A percentile compares a stretch with the other conserved stretches of the same genome.
These are phyloP conservation scores for Psilocybe tampanensis DNA, from an alignment of 768 basidiomycete species.

Conservation along the genomic window DNA sequence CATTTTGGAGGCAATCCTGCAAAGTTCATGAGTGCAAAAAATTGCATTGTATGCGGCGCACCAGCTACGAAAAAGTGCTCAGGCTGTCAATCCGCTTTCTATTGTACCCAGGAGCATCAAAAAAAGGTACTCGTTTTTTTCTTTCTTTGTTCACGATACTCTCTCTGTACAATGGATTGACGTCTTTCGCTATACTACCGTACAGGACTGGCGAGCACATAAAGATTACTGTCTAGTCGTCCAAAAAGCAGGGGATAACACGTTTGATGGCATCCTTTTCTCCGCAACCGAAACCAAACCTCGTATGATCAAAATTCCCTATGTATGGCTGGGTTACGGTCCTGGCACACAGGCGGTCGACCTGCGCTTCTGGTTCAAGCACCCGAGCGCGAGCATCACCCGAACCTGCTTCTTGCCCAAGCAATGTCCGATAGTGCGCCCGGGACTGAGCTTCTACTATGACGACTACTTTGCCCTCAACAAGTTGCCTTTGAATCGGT, in stretches of 20 bases:
- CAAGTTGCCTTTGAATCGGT: neutral
- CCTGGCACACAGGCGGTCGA: neutral
- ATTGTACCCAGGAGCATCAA: conserved; percentile 9
- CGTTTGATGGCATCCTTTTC: conserved; percentile 6
- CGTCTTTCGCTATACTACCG: neutral
- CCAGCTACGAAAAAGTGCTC: conserved; percentile 2
- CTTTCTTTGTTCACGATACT: too few species aligned
- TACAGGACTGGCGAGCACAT: conserved; percentile 7
- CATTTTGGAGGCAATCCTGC: too few species aligned
- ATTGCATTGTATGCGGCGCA: conserved; percentile 1
- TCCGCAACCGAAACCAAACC: conserved; percentile 1
- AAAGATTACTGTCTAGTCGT: conserved; percentile 5
- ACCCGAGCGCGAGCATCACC: neutral
- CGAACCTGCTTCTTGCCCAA: neutral
- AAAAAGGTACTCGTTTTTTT: conserved; percentile 1
- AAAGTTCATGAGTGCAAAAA: neutral
- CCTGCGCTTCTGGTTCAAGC: neutral
- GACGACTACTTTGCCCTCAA: conserved; percentile 5
- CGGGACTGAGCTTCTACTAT: neutral
- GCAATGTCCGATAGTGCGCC: neutral
- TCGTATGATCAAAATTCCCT: conserved; percentile 7
- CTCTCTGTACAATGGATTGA: too few species aligned
- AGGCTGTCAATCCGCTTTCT: conserved; percentile 1
- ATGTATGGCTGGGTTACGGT: neutral
- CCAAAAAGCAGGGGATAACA: neutral